Evolutionary conservation across 805 yeast genomes (phyloP).

Genomic region (Candida incommunis): DNA sequence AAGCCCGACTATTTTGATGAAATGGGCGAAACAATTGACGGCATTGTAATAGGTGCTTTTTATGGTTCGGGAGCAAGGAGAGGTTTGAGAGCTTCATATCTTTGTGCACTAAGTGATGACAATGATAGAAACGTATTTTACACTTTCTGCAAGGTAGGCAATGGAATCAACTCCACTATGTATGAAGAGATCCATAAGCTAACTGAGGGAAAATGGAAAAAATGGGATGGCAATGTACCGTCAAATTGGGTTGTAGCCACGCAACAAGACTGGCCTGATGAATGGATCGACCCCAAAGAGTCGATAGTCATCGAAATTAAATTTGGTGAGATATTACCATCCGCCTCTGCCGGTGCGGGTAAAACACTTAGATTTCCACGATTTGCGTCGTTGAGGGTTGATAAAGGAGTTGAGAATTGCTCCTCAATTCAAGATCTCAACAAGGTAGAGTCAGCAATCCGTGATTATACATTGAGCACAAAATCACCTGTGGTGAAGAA

Average conservation of each 20-base stretch:
- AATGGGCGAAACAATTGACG: slow-evolving; percentile 76
- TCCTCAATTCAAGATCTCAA: slow-evolving; percentile 40
- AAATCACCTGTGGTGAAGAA: slow-evolving; percentile 18
- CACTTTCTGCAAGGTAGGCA: slow-evolving; percentile 69
- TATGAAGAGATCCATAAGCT: slow-evolving; percentile 40
- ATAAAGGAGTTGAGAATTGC: slow-evolving; percentile 46
- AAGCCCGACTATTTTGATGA: slow-evolving; percentile 84
- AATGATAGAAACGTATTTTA: slow-evolving; percentile 30
- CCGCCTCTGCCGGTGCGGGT: slow-evolving; percentile 43
- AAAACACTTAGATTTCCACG: slow-evolving; percentile 67
- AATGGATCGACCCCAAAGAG: slow-evolving; percentile 69
- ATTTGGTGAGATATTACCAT: slow-evolving; percentile 54
- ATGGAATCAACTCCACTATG: slow-evolving; percentile 62
- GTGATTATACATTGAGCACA: slow-evolving; percentile 10
- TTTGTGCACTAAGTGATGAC: slow-evolving; percentile 52
- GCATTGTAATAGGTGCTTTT: slow-evolving; percentile 64
- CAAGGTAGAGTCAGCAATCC: slow-evolving; percentile 19
- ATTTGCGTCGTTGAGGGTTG: slow-evolving; percentile 51
- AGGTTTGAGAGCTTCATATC: slow-evolving; percentile 33
- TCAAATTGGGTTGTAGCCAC: slow-evolving; percentile 19
- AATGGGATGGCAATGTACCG: slow-evolving; percentile 26
- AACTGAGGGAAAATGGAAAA: slow-evolving; percentile 50
- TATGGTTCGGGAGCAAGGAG: slow-evolving; percentile 45
- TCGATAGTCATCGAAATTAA: slow-evolving; percentile 73
- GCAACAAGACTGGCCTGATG: slow-evolving; percentile 35